phyloP scores from a whole-genome alignment of 345 rosid species.

The Eucalyptus cladocalyx region DNA sequence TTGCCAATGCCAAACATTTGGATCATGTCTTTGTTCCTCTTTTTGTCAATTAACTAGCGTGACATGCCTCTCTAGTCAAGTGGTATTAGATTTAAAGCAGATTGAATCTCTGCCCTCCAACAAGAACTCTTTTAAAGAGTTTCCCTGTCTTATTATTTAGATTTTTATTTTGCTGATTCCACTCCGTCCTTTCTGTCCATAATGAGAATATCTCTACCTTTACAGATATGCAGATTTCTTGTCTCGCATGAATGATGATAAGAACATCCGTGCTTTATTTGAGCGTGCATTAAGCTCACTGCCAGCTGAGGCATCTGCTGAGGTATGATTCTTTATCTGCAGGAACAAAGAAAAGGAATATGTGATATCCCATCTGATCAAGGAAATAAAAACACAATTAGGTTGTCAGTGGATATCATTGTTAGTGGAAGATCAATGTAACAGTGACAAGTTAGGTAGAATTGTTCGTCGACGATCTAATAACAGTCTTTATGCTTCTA shows the following conservation, averaged over 20 bases:
- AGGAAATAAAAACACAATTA: background rate
- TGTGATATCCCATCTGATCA: background rate
- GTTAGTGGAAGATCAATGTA: background rate
- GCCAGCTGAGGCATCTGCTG: conserved; percentile 75
- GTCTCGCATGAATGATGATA: conserved; percentile 86
- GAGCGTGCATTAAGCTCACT: conserved; percentile 90
- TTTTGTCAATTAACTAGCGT: background rate
- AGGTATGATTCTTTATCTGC: conserved; percentile 29
- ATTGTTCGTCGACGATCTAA: background rate
- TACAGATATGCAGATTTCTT: conserved; percentile 92
- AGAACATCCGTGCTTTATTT: conserved; percentile 86
- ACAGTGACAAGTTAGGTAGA: background rate
- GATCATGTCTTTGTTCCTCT: background rate
- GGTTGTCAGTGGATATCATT: background rate
- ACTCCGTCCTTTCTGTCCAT: background rate
- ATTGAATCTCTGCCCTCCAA: background rate
- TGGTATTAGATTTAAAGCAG: background rate
- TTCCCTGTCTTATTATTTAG: background rate
- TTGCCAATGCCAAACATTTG: background rate
- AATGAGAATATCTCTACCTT: background rate
- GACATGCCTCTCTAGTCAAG: background rate
- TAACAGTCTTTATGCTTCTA: background rate
- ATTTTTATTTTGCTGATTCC: background rate
- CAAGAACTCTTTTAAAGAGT: background rate
- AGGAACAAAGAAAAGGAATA: background rate